Conservation (phyloP, 108 stramenopile genomes). For the Seminavis robusta region DNA sequence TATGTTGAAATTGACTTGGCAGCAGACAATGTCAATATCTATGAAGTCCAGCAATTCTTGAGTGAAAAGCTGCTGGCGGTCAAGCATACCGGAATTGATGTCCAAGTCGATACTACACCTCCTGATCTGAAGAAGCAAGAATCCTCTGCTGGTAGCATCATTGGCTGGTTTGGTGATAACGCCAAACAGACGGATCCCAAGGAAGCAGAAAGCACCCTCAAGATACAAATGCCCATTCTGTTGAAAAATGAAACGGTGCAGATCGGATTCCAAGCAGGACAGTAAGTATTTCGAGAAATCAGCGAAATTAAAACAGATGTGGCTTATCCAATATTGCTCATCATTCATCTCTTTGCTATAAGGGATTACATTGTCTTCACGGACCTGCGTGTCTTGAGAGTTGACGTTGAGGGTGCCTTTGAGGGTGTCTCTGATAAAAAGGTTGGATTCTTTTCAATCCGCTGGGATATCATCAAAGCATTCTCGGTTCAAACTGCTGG, state of each 20-base stretch:
- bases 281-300: too few relatives aligned
- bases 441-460: conserved; percentile 48
- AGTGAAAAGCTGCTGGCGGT: conserved; percentile 16
- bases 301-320: too few relatives aligned
- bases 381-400: conserved; percentile 25
- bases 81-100: too few relatives aligned
- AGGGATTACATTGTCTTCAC: conserved; percentile 42
- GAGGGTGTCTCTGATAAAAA: too few relatives aligned
- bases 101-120: too few relatives aligned
- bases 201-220: conserved; percentile 26
- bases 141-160: too few relatives aligned
- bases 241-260: conserved; percentile 40
- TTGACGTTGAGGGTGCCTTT: conserved; percentile 40
- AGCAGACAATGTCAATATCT: conserved; percentile 19
- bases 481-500: conserved; percentile 75
- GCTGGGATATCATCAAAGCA: conserved; percentile 55
- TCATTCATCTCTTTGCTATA: too few relatives aligned
- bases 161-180: conserved; percentile 48
- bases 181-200: conserved; percentile 24
- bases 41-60: conserved; percentile 35
- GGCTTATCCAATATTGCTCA: too few relatives aligned
- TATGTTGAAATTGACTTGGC: conserved; percentile 31
- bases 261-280: conserved; percentile 47
- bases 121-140: too few relatives aligned
- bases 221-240: conserved; percentile 16